Evolutionary conservation across 1,139 yeast genomes (phyloP).

Genomic region (Eremothecium gossypii): DNA sequence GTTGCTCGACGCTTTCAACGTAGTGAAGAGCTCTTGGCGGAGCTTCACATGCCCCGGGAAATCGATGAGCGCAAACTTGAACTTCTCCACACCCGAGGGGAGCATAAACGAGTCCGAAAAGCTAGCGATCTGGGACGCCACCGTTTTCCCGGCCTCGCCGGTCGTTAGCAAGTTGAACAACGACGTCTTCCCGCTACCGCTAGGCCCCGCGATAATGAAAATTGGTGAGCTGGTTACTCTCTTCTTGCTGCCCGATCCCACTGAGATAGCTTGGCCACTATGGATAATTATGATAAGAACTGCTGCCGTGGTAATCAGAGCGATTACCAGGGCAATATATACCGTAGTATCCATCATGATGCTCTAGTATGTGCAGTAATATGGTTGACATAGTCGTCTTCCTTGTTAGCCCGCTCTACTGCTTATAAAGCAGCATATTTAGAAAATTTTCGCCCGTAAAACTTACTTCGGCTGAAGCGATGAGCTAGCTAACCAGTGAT

Average conservation of each 20-base stretch:
- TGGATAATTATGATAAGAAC: slow-evolving; percentile 22
- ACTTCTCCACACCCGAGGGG: slow-evolving; percentile 27
- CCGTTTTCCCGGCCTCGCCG: slow-evolving; percentile 14
- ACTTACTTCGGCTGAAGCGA: no score
- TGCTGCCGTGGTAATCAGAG: slow-evolving; percentile 18
- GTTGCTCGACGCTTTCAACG: slow-evolving; percentile 36
- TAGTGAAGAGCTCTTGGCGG: slow-evolving; percentile 40
- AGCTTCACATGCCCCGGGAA: slow-evolving; percentile 83
- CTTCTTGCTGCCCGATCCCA: slow-evolving; percentile 16
- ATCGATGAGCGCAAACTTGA: slow-evolving; percentile 48
- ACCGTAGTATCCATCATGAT: not conserved
- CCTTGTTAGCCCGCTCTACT: no score
- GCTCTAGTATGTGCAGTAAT: no score
- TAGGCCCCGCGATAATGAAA: slow-evolving; percentile 63
- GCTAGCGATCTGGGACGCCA: slow-evolving; percentile 33
- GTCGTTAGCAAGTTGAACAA: slow-evolving; percentile 37
- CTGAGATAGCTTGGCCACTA: slow-evolving; percentile 12
- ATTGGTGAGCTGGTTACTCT: slow-evolving; percentile 39
- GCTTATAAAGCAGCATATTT: no score
- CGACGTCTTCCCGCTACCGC: slow-evolving; percentile 68
- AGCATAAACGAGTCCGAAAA: slow-evolving; percentile 29
- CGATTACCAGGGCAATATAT: slow-evolving; percentile 17
- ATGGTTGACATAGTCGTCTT: no score
- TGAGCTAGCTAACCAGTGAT: no score
- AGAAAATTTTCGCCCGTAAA: no score